Base-by-base conservation (phyloP, 345 rosid genomes). In the Firmiana major region DNA sequence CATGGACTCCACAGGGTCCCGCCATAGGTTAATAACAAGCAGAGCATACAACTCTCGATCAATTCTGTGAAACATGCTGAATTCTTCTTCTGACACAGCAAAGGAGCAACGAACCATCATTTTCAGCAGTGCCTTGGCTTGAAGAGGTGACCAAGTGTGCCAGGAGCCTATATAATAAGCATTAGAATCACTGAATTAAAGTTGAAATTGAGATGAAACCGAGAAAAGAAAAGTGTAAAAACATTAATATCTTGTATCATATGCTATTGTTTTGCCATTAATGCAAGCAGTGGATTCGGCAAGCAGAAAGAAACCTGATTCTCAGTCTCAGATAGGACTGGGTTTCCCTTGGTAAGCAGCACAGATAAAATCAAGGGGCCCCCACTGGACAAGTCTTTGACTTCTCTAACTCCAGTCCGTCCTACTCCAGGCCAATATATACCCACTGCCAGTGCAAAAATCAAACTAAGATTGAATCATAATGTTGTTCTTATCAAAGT, bases 1-100 rank as follows among this genome's bases (percentile, higher is more conserved):
- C 80, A 89, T 60, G 0, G 86, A 82, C 73, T 89, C 86, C n/a
- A 77, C 31, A 0, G 90, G 91, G 45, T 91, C 89, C 36, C 90
- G 72, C 68, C 75, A 58, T 13, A 91, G 80, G 5, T 53, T 63
- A 9, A 85, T 78, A 43, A 82, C 88, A 15, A 89, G 87, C 59
- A 84, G 2, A 10, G 76, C 13, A 55, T 85, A 91, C 6, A 89
- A 43, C 55, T 77, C 62, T 5, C 92, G 79, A 69, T 91, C 93
- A 63, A 88, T 91, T 5, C 7, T 26, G 68, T 89, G 93, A 73
- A 89, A 91, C 43, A 60, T 19, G 43, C 64, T 76, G 79, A 87
- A 76, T 21, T 90, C 79, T 4, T 80, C 82, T 15, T 62, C 36
- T 0, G 89, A 62, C 34, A 31, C 34, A 31, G 86, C 36, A 31